A percentile compares a stretch with the other conserved stretches of the same genome.
Evolutionary conservation across 345 rosid genomes (phyloP).

Genomic region (Erodium maritimum): DNA sequence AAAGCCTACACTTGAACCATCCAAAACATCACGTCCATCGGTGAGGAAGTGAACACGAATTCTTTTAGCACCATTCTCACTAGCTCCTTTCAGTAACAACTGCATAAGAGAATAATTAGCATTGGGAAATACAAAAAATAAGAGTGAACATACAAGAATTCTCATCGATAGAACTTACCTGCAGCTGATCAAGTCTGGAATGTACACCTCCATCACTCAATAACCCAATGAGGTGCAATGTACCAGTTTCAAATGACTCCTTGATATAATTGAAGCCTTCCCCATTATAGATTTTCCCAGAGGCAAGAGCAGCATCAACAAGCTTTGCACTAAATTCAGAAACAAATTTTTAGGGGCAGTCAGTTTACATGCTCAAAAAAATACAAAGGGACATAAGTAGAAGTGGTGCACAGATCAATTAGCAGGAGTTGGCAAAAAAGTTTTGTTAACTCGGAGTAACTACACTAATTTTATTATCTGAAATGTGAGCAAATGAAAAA

Average conservation of each 20-base stretch:
- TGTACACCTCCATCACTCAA: conserved; percentile 98
- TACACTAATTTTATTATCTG: too few relatives aligned
- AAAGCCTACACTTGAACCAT: conserved; percentile 81
- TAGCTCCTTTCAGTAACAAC: conserved; percentile 78
- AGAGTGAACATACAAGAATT: too few relatives aligned
- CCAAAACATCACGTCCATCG: conserved; percentile 96
- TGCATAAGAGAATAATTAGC: conserved; percentile 14
- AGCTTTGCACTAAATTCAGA: conserved; percentile 67
- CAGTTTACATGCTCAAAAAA: background rate
- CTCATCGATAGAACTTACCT: conserved; percentile 30
- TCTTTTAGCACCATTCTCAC: conserved; percentile 77
- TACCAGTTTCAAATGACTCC: conserved; percentile 40
- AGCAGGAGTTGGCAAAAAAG: background rate
- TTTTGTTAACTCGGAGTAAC: background rate
- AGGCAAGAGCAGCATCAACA: conserved; percentile 79
- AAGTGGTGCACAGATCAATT: background rate
- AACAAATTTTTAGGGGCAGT: background rate
- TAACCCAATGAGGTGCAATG: conserved; percentile 81
- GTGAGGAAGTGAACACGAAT: conserved; percentile 86
- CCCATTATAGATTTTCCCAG: conserved; percentile 73
- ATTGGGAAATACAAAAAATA: background rate
- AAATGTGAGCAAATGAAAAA: too few relatives aligned
- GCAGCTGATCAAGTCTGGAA: conserved; percentile 87
- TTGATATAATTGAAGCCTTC: conserved; percentile 77
- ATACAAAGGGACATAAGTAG: background rate